phyloP scores from a whole-genome alignment of 169 alveolate species.

The Plasmodium vivax region DNA sequence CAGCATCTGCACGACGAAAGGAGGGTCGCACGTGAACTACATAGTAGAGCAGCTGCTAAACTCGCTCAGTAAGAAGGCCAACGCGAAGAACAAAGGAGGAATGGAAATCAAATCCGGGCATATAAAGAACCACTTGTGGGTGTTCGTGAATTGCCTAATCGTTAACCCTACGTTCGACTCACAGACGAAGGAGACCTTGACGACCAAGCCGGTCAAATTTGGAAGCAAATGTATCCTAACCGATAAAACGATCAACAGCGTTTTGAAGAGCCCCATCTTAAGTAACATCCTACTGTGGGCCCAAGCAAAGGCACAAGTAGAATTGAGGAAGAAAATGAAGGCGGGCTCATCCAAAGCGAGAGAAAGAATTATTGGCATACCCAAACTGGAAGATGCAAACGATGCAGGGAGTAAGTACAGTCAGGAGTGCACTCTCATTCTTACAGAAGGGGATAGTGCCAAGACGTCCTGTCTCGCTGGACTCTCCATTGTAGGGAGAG shows the following conservation, averaged over 20 bases:
- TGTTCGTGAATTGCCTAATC: conserved; percentile 97
- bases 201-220: conserved; percentile 92
- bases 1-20: conserved; percentile 97
- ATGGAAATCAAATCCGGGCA: conserved; percentile 94
- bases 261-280: conserved; percentile 90
- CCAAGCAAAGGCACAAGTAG: conserved; percentile 95
- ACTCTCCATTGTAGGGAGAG: conserved; percentile 98
- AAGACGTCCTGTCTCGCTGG: conserved; percentile 99
- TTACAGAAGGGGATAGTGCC: conserved; percentile 99
- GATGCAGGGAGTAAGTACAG: conserved; percentile 97
- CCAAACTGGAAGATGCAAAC: conserved; percentile 99
- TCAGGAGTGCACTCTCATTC: conserved; percentile 96
- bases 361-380: conserved; percentile 91
- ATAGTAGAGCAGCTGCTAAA: conserved; percentile 95
- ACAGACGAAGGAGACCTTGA: conserved; percentile 98
- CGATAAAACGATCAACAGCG: conserved; percentile 92
- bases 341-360: conserved; percentile 85
- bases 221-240: conserved; percentile 92
- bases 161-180: conserved; percentile 99
- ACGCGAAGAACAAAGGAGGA: conserved; percentile 95
- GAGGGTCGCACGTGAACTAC: conserved; percentile 99
- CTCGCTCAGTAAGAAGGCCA: conserved; percentile 92
- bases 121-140: conserved; percentile 95
- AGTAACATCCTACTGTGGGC: conserved; percentile 94
- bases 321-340: conserved; percentile 90